phyloP scores from a whole-genome alignment of 805 yeast species.

The Pichia paraexigua region DNA sequence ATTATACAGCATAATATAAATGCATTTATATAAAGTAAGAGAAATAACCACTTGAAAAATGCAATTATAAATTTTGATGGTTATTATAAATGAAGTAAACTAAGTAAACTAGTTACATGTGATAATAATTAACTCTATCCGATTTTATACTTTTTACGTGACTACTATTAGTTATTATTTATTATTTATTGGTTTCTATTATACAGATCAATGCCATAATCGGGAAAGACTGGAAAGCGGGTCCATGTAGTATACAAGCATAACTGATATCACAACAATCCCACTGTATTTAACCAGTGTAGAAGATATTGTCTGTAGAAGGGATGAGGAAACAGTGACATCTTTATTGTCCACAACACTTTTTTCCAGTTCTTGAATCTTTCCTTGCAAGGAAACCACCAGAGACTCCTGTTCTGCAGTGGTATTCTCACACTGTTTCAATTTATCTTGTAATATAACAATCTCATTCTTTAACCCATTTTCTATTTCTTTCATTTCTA shows the following conservation, averaged over 20 bases:
- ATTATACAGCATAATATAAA: too few relatives aligned
- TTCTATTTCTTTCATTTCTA: constrained; percentile 5
- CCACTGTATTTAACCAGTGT: constrained; percentile 1
- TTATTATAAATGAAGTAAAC: too few relatives aligned
- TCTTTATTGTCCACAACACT: not conserved
- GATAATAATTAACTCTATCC: too few relatives aligned
- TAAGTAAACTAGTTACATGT: too few relatives aligned
- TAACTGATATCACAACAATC: not conserved
- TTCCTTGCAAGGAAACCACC: not conserved
- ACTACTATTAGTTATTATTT: too few relatives aligned
- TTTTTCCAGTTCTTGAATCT: not conserved
- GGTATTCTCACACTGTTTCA: not conserved
- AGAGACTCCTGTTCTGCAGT: not conserved
- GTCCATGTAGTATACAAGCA: not conserved
- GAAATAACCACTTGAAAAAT: too few relatives aligned
- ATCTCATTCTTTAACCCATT: constrained; percentile 10
- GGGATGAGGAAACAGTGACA: not conserved
- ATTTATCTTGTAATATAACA: not conserved
- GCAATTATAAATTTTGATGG: too few relatives aligned
- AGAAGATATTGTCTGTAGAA: not conserved
- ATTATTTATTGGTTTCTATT: not conserved
- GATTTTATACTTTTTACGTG: too few relatives aligned
- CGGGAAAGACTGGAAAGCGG: not conserved
- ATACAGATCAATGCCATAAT: not conserved
- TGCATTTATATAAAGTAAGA: too few relatives aligned